Percentiles rank a stretch among this genome's conserved stretches.
Conservation (phyloP, 257 asterid species). For the Oldenlandia corymbosa region DNA sequence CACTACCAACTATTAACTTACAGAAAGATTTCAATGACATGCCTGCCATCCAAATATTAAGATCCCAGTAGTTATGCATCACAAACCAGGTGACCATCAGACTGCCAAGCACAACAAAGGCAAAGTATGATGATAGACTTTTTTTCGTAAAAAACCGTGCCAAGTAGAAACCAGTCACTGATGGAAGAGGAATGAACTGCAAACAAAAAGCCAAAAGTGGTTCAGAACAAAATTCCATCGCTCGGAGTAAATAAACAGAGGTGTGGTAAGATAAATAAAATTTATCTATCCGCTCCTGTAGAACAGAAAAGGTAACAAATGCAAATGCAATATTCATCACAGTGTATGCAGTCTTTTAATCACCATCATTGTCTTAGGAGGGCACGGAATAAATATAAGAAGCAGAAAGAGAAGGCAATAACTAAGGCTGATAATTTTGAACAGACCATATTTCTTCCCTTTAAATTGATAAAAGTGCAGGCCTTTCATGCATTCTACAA, state of each 20-base stretch:
- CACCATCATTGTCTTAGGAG: background rate
- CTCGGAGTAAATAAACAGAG: background rate
- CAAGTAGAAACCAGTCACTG: slow-evolving; percentile 85
- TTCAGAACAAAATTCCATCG: background rate
- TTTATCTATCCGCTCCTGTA: background rate
- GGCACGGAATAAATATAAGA: background rate
- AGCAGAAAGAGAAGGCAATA: background rate
- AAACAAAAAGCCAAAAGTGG: slow-evolving; percentile 14
- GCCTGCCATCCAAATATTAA: slow-evolving; percentile 98
- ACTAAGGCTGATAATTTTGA: background rate
- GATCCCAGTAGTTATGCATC: slow-evolving; percentile 97
- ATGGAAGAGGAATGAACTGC: slow-evolving; percentile 95
- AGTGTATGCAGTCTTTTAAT: background rate
- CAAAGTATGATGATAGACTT: slow-evolving; percentile 76
- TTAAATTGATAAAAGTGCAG: background rate
- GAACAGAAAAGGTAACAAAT: background rate
- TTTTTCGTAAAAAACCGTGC: slow-evolving; percentile 94
- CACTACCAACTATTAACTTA: slow-evolving; percentile 90
- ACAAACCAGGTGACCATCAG: slow-evolving; percentile 94
- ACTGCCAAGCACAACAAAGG: slow-evolving; percentile 86
- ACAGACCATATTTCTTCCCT: background rate
- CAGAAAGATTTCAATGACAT: slow-evolving; percentile 94
- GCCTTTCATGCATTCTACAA: background rate
- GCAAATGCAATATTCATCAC: background rate
- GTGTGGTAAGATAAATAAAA: slow-evolving; percentile 11